Base-by-base conservation (phyloP, 768 basidiomycete species). In the Dentipellis fragilis region DNA sequence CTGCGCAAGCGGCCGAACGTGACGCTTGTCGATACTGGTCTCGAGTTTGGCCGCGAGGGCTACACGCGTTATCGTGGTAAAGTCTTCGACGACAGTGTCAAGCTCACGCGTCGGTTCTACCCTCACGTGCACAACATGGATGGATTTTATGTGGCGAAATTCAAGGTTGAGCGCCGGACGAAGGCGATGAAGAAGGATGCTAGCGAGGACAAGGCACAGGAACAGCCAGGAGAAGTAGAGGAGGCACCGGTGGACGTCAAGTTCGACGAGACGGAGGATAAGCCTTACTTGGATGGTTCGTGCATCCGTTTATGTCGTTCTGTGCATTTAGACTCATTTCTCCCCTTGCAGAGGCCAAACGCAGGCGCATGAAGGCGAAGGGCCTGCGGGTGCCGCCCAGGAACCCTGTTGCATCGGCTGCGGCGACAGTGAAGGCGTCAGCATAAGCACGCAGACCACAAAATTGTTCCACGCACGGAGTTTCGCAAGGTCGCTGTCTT, bases 81-180 rank as follows among this genome's bases (percentile, higher is more conserved):
- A 78, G 79, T 71, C 34, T 98, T 98, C 72, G 77, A 84, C 67
- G 76, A 87, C 36, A 87, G 80, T 60, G 68, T 99, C 64, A 77
- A 74, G 59, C 70, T 95, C 60, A 96, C 96, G 17, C 75, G 93
- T 62, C 75, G 96, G 58, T 95, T 93, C 69, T 95, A 93, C 67
- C 90, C 94, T 14, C 94, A 97, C 70, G 93, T 96, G 63, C 94
- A 97, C 73, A 99, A 99, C 71, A 96, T 98, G 94, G 96, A 99
- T 68, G 96, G 96, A 5, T 99, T 99, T 79, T 99, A 80, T 69
- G 94, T 98, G 54, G 95, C 95, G 57, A 98, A 98, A 71, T 91
- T 99, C 79, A 94, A 89, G 71, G 85, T 98, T n/a, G 87, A 83
- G 67, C 89, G 83, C 70, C 78, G 85, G 57, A 66, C 72, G 49